Evolutionary conservation across 352 stramenopile genomes (phyloP).

Genomic region (Phytopythium montanum): DNA sequence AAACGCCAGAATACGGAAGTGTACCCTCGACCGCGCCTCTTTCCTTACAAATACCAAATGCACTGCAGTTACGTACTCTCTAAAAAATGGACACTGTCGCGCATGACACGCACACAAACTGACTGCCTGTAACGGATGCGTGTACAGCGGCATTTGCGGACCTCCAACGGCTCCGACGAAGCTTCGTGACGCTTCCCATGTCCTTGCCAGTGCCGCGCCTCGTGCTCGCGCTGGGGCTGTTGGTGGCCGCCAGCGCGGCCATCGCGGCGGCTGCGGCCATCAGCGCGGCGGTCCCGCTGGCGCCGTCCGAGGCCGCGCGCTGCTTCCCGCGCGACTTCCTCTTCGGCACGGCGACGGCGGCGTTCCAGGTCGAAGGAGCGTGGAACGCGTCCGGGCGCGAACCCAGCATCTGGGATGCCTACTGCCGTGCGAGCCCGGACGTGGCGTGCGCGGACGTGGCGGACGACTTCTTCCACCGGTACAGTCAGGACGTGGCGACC

Average conservation of each 20-base stretch:
- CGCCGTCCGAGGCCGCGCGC: conserved; percentile 18
- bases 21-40: background rate
- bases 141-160: background rate
- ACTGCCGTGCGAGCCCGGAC: background rate
- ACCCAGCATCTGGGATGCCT: background rate
- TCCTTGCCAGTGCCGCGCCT: background rate
- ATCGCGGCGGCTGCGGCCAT: background rate
- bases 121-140: background rate
- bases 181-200: background rate
- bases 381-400: background rate
- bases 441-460: conserved; percentile 70
- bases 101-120: background rate
- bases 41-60: background rate
- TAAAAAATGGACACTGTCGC: background rate
- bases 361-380: conserved; percentile 85
- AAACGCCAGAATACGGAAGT: background rate
- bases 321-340: conserved; percentile 60
- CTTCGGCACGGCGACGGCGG: conserved; percentile 79
- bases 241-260: background rate
- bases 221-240: background rate
- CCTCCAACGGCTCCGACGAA: background rate
- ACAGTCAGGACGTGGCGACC: conserved; percentile 38
- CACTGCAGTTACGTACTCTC: background rate
- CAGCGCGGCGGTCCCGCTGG: background rate
- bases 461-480: conserved; percentile 88